Evolutionary conservation across 2,329 filamentous ascomycete genomes (phyloP).

Genomic region (Aureobasidium sp.): DNA sequence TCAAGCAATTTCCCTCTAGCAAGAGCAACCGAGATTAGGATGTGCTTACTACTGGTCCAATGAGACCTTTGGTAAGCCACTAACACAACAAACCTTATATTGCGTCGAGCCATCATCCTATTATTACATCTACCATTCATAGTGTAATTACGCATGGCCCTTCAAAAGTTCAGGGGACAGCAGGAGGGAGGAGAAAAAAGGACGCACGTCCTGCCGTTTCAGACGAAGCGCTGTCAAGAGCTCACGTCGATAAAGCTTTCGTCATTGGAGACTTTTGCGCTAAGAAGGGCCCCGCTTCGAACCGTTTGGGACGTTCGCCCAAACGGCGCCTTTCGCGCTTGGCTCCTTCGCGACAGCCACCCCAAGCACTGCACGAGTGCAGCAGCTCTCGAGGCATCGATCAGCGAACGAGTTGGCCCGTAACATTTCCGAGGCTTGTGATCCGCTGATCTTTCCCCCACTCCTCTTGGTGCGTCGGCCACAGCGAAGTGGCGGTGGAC

Average conservation of each 20-base stretch:
- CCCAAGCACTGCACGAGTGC: constrained; percentile 12
- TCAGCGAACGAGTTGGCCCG: constrained; percentile 10
- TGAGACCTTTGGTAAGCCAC: constrained; percentile 8
- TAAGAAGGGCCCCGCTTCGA: background rate
- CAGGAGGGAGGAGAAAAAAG: background rate
- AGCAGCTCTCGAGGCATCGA: constrained; percentile 10
- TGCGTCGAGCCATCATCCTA: background rate
- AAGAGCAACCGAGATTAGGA: constrained; percentile 12
- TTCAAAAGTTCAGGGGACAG: background rate
- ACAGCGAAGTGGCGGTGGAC: constrained; percentile 12
- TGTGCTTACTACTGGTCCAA: constrained; percentile 4
- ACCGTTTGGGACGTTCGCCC: background rate
- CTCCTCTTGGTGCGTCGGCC: background rate
- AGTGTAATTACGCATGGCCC: constrained; percentile 5
- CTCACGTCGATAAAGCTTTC: background rate
- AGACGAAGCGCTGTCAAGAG: constrained; percentile 11
- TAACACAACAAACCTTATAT: constrained; percentile 10
- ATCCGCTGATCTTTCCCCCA: constrained; percentile 3
- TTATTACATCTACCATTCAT: background rate
- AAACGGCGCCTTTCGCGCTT: constrained; percentile 7
- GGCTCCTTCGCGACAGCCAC: constrained; percentile 5
- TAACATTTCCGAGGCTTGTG: constrained; percentile 9
- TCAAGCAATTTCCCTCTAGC: constrained; percentile 12
- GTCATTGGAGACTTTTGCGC: constrained; percentile 2
- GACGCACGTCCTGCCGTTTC: constrained; percentile 14